A percentile compares a stretch with the other conserved stretches of the same genome.
Conservation (phyloP, 805 yeast genomes). For the Sugiyamaella floridensis region DNA sequence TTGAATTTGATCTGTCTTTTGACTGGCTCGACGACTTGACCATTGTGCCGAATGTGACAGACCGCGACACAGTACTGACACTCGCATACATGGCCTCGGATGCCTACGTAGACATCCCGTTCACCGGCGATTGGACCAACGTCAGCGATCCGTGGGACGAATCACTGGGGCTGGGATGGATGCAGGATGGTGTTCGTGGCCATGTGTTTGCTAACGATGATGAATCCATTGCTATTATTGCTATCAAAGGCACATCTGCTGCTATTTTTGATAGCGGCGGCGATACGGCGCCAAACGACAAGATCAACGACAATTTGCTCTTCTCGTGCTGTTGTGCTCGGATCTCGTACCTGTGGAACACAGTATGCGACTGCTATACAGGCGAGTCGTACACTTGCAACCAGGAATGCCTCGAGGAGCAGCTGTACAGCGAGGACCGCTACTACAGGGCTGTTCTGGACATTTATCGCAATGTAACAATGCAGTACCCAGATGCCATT, state of each 20-base stretch:
- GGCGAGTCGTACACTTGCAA: conserved; percentile 75
- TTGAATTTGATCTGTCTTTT: conserved; percentile 12
- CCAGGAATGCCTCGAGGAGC: conserved; percentile 76
- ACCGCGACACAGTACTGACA: conserved; percentile 62
- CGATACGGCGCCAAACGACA: conserved; percentile 77
- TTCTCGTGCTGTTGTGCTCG: conserved; percentile 97
- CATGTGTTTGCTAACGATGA: conserved; percentile 69
- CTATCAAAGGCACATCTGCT: conserved; percentile 89
- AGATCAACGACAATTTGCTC: conserved; percentile 75
- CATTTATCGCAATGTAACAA: conserved; percentile 64
- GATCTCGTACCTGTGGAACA: conserved; percentile 82
- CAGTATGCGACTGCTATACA: conserved; percentile 90
- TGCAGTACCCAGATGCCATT: conserved; percentile 58
- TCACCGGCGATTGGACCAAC: conserved; percentile 81
- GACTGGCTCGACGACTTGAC: conserved; percentile 59
- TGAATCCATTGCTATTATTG: conserved; percentile 57
- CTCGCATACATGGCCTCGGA: conserved; percentile 83
- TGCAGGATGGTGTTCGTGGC: conserved; percentile 76
- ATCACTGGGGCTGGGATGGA: conserved; percentile 80
- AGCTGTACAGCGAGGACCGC: conserved; percentile 63
- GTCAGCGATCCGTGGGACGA: conserved; percentile 53
- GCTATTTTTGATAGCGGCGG: conserved; percentile 48
- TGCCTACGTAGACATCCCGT: conserved; percentile 78
- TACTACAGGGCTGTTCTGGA: conserved; percentile 77
- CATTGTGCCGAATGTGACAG: conserved; percentile 66